These are phyloP conservation scores for Dioszegia crocea DNA, from an alignment of 768 basidiomycete species.

Conservation along the genomic window DNA sequence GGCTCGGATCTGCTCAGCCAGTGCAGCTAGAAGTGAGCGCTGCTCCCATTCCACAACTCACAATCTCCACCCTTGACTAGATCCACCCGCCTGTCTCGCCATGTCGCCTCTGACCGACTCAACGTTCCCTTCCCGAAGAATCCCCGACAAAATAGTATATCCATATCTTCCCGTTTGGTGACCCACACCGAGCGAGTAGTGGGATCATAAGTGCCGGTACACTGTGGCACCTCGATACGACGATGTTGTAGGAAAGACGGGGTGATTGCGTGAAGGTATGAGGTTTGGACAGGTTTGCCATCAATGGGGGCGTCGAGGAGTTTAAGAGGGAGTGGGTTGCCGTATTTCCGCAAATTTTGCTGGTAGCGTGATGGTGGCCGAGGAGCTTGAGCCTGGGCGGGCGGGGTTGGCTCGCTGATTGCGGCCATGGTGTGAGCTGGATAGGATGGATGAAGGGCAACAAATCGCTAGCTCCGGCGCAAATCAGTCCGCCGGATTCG, in stretches of 20 bases:
- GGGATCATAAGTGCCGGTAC: slow-evolving; percentile 68
- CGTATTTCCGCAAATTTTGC: slow-evolving; percentile 40
- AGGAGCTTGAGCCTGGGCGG: not conserved
- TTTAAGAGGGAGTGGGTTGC: slow-evolving; percentile 42
- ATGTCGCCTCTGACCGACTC: slow-evolving; percentile 90
- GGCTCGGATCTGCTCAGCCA: slow-evolving; percentile 87
- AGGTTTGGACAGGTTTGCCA: not conserved
- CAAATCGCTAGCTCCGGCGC: too few relatives aligned
- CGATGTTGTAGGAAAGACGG: slow-evolving; percentile 54
- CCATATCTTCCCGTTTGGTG: slow-evolving; percentile 59
- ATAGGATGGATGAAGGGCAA: too few relatives aligned
- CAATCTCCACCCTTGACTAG: slow-evolving; percentile 59
- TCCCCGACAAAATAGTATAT: slow-evolving; percentile 76
- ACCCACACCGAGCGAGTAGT: slow-evolving; percentile 87
- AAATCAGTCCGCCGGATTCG: too few relatives aligned
- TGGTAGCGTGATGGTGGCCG: not conserved
- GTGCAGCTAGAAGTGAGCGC: slow-evolving; percentile 56
- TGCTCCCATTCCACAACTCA: slow-evolving; percentile 43
- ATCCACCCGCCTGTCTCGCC: slow-evolving; percentile 77
- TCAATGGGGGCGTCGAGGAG: slow-evolving; percentile 15
- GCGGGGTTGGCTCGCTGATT: too few relatives aligned
- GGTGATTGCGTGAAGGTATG: slow-evolving; percentile 44
- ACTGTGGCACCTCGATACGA: slow-evolving; percentile 7
- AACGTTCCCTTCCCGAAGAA: slow-evolving; percentile 98
- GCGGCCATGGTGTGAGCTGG: too few relatives aligned